Evolutionary conservation across 176 grass and related monocot genomes (phyloP), one percentile per base, ranked within the genome.

Genomic region (Musa troglodytarum): DNA sequence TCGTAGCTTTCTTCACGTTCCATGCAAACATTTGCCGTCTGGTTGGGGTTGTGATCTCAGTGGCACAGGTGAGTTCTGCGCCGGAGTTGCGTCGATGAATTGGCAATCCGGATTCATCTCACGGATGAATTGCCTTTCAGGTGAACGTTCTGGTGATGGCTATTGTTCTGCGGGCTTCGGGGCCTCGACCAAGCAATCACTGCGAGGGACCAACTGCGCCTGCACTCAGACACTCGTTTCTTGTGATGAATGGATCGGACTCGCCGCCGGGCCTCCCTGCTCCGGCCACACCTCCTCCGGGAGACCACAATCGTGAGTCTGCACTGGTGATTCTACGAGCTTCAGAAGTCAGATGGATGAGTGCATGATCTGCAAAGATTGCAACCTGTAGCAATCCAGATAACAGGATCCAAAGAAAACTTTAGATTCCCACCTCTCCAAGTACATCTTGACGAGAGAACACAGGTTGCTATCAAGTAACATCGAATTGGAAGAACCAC

Each of bases 51-150:
- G 54, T 49, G 17, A 20, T 75, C 61, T 51, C 59, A n/a, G 49
- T 75, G 49, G 73, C 53, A 58, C 73, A 75, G 73, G 73, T 75
- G 49, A 10, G 11, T 14, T 29, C 43, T n/a, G 25, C 29, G 2
- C 3, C 50, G 11, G 57, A n/a, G 57, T 61, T 26, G 21, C 23
- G 8, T 29, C 4, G 10, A 65, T 26, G 8, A 26, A 10, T 1
- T n/a, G 17, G 21, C 23, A 65, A 65, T 11, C 9, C 9, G 63
- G n/a, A 65, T 25, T 26, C 2, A 14, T 13, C 63, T 65, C 2
- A 65, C n/a, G 11, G 26, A 15, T 65, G n/a, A 26, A 20, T 70
- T 1, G 51, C 51, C 17, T 51, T 70, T 52, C 68, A 70, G 68
- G 68, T 70, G 49, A 52, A 52, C 52, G 68, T 70, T 16, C 16